phyloP scores from a whole-genome alignment of 108 stramenopile genomes.

The Cyclotella kingstonii region DNA sequence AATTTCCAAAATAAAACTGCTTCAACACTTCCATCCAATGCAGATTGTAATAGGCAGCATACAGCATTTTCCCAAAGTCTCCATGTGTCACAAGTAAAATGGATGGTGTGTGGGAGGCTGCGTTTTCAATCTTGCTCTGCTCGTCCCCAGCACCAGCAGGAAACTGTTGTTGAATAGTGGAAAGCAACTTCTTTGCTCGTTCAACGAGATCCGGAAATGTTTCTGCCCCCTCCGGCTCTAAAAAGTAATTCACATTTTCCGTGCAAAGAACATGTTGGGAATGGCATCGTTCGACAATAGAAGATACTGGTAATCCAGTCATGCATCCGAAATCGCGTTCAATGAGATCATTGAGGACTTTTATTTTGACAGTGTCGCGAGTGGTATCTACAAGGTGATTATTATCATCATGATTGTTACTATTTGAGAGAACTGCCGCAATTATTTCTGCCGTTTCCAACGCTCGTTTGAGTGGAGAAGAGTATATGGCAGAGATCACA shows the following conservation, averaged over 20 bases:
- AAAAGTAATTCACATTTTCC: conserved; percentile 50
- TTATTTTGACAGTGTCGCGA: conserved; percentile 1
- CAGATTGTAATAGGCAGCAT: conserved; percentile 51
- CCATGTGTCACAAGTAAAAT: conserved; percentile 54
- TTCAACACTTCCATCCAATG: conserved; percentile 49
- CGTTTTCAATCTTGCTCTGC: not conserved
- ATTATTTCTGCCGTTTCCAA: conserved; percentile 48
- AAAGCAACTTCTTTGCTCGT: conserved; percentile 32
- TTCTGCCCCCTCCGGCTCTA: conserved; percentile 48
- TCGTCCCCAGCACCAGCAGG: no score
- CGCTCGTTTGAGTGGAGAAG: conserved; percentile 50
- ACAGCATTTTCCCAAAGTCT: conserved; percentile 61
- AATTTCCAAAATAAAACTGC: conserved; percentile 59
- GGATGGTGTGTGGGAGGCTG: not conserved
- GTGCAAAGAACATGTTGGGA: conserved; percentile 33
- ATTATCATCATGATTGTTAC: not conserved
- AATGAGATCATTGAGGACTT: conserved; percentile 37
- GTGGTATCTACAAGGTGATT: no score
- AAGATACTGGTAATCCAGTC: conserved; percentile 42
- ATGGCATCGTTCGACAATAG: conserved; percentile 37
- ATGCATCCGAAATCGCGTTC: conserved; percentile 55
- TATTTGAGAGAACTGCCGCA: conserved; percentile 18
- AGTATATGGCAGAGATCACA: conserved; percentile 37
- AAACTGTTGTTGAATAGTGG: conserved; percentile 26
- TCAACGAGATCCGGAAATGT: conserved; percentile 52